Percentiles rank a stretch among this genome's conserved stretches.
Conservation (phyloP, 768 basidiomycete species). For the Termitomyces eurrhizus region DNA sequence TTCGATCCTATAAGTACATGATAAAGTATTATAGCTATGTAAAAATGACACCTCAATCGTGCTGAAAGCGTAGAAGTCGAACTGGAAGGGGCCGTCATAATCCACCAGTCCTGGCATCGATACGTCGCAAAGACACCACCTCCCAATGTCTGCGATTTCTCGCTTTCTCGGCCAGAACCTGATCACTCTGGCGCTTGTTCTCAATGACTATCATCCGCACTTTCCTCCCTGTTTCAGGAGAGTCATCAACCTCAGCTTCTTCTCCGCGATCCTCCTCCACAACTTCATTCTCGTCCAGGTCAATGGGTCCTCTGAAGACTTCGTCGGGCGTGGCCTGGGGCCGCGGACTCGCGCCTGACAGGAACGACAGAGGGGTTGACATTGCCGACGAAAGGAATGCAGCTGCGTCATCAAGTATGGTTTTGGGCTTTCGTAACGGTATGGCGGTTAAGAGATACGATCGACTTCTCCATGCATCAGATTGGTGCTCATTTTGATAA, state of each 20-base stretch:
- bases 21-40: neutral
- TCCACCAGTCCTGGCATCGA: slow-evolving; percentile 31
- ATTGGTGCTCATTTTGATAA: slow-evolving; percentile 40
- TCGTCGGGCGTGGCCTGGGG: slow-evolving; percentile 57
- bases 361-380: slow-evolving; percentile 51
- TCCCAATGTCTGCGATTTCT: slow-evolving; percentile 36
- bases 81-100: neutral
- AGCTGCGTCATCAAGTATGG: slow-evolving; percentile 69
- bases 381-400: slow-evolving; percentile 61
- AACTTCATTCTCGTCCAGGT: slow-evolving; percentile 73
- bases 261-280: slow-evolving; percentile 75
- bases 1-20: neutral
- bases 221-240: slow-evolving; percentile 48
- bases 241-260: slow-evolving; percentile 78
- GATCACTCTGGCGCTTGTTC: slow-evolving; percentile 30
- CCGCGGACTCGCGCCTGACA: slow-evolving; percentile 34
- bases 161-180: slow-evolving; percentile 27
- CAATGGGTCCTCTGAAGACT: slow-evolving; percentile 64
- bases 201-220: slow-evolving; percentile 52
- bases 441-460: slow-evolving; percentile 62
- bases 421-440: slow-evolving; percentile 63
- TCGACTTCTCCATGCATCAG: slow-evolving; percentile 53
- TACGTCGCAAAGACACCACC: slow-evolving; percentile 31
- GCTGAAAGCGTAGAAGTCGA: neutral
- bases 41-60: neutral